phyloP scores from a whole-genome alignment of 108 stramenopile genomes.

The Stephanodiscus triporus region DNA sequence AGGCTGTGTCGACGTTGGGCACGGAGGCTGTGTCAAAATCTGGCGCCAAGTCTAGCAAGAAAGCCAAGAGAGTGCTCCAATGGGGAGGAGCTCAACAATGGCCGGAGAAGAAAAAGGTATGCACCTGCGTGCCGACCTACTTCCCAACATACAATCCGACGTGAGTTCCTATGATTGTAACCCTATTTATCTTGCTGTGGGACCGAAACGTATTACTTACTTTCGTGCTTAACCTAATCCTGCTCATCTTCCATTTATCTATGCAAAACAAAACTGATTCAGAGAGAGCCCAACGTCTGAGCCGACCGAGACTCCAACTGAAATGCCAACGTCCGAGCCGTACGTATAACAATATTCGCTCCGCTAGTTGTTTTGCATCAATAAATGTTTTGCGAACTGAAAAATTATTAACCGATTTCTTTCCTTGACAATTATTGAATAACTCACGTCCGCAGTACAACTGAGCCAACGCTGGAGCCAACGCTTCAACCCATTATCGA shows the following conservation, averaged over 20 bases:
- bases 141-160: constrained; percentile 4
- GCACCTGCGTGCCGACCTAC: constrained; percentile 10
- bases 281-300: not conserved
- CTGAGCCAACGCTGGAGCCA: not conserved
- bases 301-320: not conserved
- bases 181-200: not conserved
- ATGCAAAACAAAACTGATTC: not conserved
- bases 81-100: not conserved
- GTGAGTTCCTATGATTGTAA: not conserved
- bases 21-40: not conserved
- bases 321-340: not conserved
- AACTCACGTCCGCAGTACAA: not conserved
- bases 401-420: no score
- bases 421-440: no score
- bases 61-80: not conserved
- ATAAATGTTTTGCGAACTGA: no score
- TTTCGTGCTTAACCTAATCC: not conserved
- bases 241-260: not conserved
- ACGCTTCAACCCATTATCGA: not conserved
- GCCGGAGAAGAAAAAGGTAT: not conserved
- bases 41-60: not conserved
- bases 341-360: no score
- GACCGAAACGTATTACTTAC: not conserved
- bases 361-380: no score
- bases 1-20: constrained; percentile 1